A percentile compares a stretch with the other conserved stretches of the same genome.
Evolutionary conservation across 2,329 filamentous ascomycete species (phyloP).

Genomic region (Nannizzia gypsea): DNA sequence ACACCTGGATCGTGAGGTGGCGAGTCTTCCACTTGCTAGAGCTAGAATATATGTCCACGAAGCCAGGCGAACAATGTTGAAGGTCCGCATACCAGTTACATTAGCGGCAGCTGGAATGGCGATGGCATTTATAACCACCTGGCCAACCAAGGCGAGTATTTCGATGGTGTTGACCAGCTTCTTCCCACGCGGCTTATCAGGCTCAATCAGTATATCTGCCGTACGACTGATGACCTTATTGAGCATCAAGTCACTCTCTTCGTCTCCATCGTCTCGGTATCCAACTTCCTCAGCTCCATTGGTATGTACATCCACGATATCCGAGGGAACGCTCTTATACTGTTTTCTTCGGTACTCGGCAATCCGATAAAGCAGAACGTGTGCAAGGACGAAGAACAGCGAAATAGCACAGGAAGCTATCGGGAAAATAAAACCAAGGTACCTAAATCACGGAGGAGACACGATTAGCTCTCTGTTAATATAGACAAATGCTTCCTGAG

Average conservation of each 20-base stretch:
- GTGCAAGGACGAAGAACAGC: conserved; percentile 51
- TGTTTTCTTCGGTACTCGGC: conserved; percentile 43
- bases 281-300: conserved; percentile 48
- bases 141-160: conserved; percentile 58
- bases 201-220: conserved; percentile 43
- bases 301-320: conserved; percentile 32
- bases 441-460: conserved; percentile 24
- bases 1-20: conserved; percentile 48
- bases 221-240: conserved; percentile 41
- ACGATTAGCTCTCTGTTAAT: neutral
- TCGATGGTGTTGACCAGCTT: conserved; percentile 60
- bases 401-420: conserved; percentile 60
- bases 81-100: conserved; percentile 44
- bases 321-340: conserved; percentile 41
- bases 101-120: conserved; percentile 50
- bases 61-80: conserved; percentile 56
- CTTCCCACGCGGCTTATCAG: conserved; percentile 66
- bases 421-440: conserved; percentile 69
- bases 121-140: conserved; percentile 57
- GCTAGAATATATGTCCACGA: conserved; percentile 72
- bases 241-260: conserved; percentile 41
- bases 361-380: conserved; percentile 44
- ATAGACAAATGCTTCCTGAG: no score
- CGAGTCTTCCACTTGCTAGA: conserved; percentile 59
- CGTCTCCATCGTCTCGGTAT: conserved; percentile 44